Evolutionary conservation across 2,329 filamentous ascomycete species (phyloP).

Genomic region (Aphanocladium album): DNA sequence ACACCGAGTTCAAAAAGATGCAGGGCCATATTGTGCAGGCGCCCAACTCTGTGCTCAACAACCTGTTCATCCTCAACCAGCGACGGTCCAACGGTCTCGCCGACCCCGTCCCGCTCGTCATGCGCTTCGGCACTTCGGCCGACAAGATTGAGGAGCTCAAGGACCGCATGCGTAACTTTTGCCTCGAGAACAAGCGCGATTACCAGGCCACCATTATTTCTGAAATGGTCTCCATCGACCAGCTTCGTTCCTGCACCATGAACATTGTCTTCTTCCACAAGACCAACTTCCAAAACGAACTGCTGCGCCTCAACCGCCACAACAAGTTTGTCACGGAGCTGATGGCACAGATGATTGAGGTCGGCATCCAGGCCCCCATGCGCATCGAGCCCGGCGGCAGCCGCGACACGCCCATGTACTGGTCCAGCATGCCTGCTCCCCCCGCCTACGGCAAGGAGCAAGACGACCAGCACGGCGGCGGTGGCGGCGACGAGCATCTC

Average conservation of each 20-base stretch:
- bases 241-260: conserved; percentile 79
- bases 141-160: conserved; percentile 81
- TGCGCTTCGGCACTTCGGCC: conserved; percentile 83
- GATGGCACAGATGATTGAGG: conserved; percentile 77
- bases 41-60: conserved; percentile 90
- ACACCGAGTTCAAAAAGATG: conserved; percentile 99
- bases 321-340: conserved; percentile 93
- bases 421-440: conserved; percentile 32
- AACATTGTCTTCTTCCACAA: conserved; percentile 98
- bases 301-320: conserved; percentile 80
- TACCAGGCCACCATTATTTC: conserved; percentile 83
- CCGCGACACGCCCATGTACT: conserved; percentile 61
- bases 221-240: conserved; percentile 71
- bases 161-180: conserved; percentile 75
- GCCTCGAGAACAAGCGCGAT: conserved; percentile 79
- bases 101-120: conserved; percentile 75
- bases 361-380: conserved; percentile 77
- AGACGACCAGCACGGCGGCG: conserved; percentile 15
- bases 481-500: conserved; percentile 13
- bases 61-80: conserved; percentile 91
- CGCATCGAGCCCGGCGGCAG: conserved; percentile 60
- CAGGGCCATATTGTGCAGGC: conserved; percentile 94
- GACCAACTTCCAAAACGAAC: conserved; percentile 92
- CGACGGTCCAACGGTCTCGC: conserved; percentile 83
- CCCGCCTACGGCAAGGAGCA: conserved; percentile 29